Percentiles rank a stretch among this genome's conserved stretches.
Evolutionary conservation across 192 early-diverging fungal genomes (phyloP).

Genomic region (Jimgerdemannia lactiflua): DNA sequence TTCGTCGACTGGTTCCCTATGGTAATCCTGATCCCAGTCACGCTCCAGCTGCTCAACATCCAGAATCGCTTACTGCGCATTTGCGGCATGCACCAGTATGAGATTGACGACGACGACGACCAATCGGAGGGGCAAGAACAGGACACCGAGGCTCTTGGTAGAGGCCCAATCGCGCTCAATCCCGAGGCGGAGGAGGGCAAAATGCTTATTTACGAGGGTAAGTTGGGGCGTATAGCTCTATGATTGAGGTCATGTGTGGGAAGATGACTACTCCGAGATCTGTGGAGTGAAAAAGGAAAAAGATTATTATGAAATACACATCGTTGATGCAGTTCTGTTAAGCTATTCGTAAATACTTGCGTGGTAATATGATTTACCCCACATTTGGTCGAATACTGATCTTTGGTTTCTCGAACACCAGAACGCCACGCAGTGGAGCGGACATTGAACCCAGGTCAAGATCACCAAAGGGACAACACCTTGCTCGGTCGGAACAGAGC

Average conservation of each 20-base stretch:
- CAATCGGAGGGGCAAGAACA: constrained; percentile 25
- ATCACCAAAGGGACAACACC: constrained; percentile 1
- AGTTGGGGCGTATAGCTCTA: not conserved
- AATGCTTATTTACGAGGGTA: constrained; percentile 28
- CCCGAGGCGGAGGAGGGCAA: constrained; percentile 27
- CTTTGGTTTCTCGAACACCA: not conserved
- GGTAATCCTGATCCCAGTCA: constrained; percentile 76
- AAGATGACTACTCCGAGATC: no score
- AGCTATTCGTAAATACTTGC: no score
- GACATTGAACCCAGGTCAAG: constrained; percentile 2
- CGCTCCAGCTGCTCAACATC: constrained; percentile 76
- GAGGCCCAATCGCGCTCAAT: constrained; percentile 11
- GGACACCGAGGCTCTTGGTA: constrained; percentile 20
- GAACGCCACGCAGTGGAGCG: constrained; percentile 9
- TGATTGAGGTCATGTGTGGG: no score
- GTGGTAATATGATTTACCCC: no score
- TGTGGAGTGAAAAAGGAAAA: no score
- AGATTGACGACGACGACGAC: constrained; percentile 39
- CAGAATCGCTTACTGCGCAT: constrained; percentile 78
- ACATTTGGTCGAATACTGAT: no score
- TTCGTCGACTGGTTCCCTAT: constrained; percentile 89
- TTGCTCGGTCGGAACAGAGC: constrained; percentile 7
- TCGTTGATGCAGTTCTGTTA: no score
- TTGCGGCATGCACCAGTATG: constrained; percentile 43
- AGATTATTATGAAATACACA: no score